Percentiles rank a stretch among this genome's conserved stretches.
These are phyloP conservation scores for Aphanomyces euteiches DNA, from an alignment of 352 stramenopile genomes.

Conservation along the genomic window DNA sequence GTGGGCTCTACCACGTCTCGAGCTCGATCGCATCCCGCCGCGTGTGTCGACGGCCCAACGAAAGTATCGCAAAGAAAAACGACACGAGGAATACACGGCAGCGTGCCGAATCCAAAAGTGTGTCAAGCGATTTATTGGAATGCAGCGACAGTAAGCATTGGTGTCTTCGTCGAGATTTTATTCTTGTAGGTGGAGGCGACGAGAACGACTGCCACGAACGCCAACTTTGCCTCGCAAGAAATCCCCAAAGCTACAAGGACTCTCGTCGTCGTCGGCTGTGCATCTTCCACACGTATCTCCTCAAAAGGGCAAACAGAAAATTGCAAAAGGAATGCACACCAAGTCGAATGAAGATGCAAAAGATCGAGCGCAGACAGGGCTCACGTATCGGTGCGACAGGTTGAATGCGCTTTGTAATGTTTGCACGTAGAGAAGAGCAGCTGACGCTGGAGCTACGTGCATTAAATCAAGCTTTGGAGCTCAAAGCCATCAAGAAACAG, in stretches of 20 bases:
- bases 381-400: not conserved
- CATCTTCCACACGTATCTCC: no score
- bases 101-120: constrained; percentile 4
- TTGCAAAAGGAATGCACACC: not conserved
- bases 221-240: no score
- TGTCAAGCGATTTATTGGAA: not conserved
- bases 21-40: not conserved
- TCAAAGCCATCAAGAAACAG: not conserved
- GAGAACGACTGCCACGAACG: no score
- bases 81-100: not conserved
- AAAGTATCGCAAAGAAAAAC: not conserved
- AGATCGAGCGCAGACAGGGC: not conserved
- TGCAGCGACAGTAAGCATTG: no score
- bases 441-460: not conserved
- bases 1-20: not conserved
- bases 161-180: no score
- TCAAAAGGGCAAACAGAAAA: not conserved
- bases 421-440: not conserved
- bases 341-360: not conserved
- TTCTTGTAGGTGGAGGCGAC: no score
- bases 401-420: not conserved
- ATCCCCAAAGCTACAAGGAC: no score
- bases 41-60: not conserved
- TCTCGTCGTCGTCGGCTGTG: no score
- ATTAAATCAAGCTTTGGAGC: not conserved